Evolutionary conservation across 345 rosid genomes (phyloP).

Genomic region (Eucalyptus shirleyi): DNA sequence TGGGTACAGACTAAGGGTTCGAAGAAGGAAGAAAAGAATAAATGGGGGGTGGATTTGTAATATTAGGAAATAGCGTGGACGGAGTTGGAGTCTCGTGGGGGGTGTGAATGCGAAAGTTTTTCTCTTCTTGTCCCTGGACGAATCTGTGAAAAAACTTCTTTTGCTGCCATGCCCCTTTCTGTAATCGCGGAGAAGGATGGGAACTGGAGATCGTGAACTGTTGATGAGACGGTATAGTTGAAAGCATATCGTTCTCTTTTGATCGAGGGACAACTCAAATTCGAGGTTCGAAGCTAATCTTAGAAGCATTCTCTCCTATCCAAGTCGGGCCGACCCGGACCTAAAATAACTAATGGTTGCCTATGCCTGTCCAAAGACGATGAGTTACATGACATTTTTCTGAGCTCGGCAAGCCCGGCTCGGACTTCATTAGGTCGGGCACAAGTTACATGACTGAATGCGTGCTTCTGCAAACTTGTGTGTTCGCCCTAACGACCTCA

Average conservation of each 20-base stretch:
- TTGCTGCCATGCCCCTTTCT: not conserved
- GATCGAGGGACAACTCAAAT: not conserved
- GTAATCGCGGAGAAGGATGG: not conserved
- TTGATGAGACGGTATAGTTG: not conserved
- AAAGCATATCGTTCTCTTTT: not conserved
- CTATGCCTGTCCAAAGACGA: not conserved
- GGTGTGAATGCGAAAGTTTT: not conserved
- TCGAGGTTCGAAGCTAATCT: too few species aligned
- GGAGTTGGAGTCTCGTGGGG: not conserved
- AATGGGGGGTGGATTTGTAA: not conserved
- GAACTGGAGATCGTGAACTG: not conserved
- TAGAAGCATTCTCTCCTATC: too few species aligned
- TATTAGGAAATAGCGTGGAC: not conserved
- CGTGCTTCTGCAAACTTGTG: not conserved
- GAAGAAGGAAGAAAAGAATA: not conserved
- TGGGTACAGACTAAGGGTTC: not conserved
- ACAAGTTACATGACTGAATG: not conserved
- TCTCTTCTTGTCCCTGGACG: not conserved
- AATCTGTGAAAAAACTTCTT: not conserved
- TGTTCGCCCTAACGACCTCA: not conserved
- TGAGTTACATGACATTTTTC: not conserved
- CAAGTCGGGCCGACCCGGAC: rapidly evolving
- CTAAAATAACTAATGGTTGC: not conserved
- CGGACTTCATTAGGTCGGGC: not conserved
- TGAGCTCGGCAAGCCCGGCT: not conserved